phyloP scores from a whole-genome alignment of 2,329 filamentous ascomycete species.

The Raffaelea albimanens region DNA sequence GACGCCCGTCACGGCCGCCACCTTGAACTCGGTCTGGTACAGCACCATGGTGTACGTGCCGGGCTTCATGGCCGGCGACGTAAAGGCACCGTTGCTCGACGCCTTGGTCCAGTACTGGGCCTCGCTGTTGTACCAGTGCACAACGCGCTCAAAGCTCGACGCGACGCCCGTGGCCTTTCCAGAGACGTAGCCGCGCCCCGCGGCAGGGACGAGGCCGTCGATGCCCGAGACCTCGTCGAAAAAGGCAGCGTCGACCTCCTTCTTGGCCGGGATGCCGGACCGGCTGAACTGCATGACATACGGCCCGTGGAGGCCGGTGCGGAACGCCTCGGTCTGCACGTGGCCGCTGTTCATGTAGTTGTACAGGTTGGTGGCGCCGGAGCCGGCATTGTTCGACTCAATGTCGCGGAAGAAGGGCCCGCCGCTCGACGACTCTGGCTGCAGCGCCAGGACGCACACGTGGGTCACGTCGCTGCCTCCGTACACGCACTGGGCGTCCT shows the following conservation, averaged over 20 bases:
- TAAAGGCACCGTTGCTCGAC: slow-evolving; percentile 40
- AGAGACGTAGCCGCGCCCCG: background rate
- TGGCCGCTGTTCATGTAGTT: background rate
- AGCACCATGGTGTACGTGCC: slow-evolving; percentile 25
- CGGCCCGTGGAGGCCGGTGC: background rate
- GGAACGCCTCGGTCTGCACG: background rate
- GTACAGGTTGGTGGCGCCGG: background rate
- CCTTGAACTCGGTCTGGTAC: slow-evolving; percentile 30
- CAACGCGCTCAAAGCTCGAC: background rate
- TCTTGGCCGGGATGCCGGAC: background rate
- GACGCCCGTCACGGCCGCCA: background rate
- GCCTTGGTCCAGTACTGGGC: background rate
- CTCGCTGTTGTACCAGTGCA: background rate
- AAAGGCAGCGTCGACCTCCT: background rate
- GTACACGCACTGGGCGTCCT: slow-evolving; percentile 52
- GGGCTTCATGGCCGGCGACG: slow-evolving; percentile 35
- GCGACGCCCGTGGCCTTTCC: background rate
- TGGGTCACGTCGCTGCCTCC: slow-evolving; percentile 37
- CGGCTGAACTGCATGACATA: background rate
- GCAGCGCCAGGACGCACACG: slow-evolving; percentile 50
- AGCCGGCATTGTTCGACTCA: slow-evolving; percentile 45
- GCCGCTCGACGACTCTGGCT: slow-evolving; percentile 44
- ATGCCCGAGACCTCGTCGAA: background rate
- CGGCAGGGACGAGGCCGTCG: background rate
- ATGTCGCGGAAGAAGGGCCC: slow-evolving; percentile 60